These are phyloP conservation scores for Trichoderma citrinoviride DNA, from an alignment of 2,329 filamentous ascomycete genomes.

Conservation along the genomic window DNA sequence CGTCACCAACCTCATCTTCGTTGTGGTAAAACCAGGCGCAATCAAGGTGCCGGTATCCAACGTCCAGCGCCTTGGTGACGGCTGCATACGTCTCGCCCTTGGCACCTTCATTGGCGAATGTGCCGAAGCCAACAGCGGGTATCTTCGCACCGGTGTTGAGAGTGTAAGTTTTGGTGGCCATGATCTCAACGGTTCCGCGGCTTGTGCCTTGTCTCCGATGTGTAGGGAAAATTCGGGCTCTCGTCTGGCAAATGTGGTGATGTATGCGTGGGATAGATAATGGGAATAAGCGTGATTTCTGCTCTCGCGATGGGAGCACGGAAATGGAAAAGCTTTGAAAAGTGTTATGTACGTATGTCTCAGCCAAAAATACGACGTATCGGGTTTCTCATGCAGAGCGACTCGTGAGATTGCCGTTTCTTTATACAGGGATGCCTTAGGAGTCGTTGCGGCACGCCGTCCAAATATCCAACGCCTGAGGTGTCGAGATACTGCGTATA, in stretches of 20 bases:
- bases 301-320: background rate
- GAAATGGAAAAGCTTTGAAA: background rate
- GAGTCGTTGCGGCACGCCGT: background rate
- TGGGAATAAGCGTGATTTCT: background rate
- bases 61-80: conserved; percentile 65
- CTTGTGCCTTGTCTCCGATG: background rate
- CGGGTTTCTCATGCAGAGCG: background rate
- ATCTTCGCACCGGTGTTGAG: conserved; percentile 78
- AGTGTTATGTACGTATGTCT: background rate
- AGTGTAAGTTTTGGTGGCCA: conserved; percentile 45
- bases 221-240: background rate
- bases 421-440: background rate
- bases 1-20: conserved; percentile 65
- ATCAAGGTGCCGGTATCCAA: conserved; percentile 74
- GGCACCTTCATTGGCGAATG: conserved; percentile 71
- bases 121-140: conserved; percentile 72
- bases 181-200: background rate
- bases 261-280: background rate
- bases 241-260: background rate
- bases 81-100: conserved; percentile 44
- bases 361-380: background rate
- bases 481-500: background rate
- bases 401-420: background rate
- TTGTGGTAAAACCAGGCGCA: conserved; percentile 77
- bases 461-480: background rate